A percentile compares a stretch with the other conserved stretches of the same genome.
Evolutionary conservation across 2,329 filamentous ascomycete species (phyloP).

Genomic region (Atkinsonella hypoxylon): DNA sequence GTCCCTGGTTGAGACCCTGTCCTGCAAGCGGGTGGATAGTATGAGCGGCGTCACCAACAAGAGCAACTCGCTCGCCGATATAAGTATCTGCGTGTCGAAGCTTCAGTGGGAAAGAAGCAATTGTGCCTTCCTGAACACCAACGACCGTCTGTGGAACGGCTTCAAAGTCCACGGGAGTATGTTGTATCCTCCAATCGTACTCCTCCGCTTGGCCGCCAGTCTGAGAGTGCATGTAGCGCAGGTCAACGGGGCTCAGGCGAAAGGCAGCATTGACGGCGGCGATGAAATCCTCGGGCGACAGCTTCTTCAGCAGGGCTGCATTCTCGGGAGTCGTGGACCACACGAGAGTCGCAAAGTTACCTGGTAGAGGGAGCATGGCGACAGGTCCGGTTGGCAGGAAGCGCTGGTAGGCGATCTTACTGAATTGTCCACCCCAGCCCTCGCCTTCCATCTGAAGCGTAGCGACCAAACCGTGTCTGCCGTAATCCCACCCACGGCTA

Average conservation of each 20-base stretch:
- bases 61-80: constrained; percentile 75
- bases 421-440: constrained; percentile 39
- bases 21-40: constrained; percentile 90
- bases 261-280: constrained; percentile 92
- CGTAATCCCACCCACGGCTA: constrained; percentile 87
- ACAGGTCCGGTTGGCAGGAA: constrained; percentile 89
- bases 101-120: constrained; percentile 84
- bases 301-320: constrained; percentile 65
- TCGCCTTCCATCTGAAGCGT: constrained; percentile 61
- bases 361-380: constrained; percentile 80
- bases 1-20: constrained; percentile 87
- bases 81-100: constrained; percentile 93
- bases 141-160: constrained; percentile 54
- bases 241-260: constrained; percentile 64
- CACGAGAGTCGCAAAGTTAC: constrained; percentile 72
- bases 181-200: constrained; percentile 67
- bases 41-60: constrained; percentile 91
- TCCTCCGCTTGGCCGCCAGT: constrained; percentile 54
- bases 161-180: constrained; percentile 45
- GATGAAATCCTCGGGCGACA: constrained; percentile 61
- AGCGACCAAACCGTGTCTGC: constrained; percentile 80
- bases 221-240: constrained; percentile 68
- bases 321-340: constrained; percentile 85
- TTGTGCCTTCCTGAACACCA: constrained; percentile 62
- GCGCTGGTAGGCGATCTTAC: constrained; percentile 80